Evolutionary conservation across 352 stramenopile genomes (phyloP), one percentile per base, ranked within the genome.

Genomic region (Globisporangium emineosum): DNA sequence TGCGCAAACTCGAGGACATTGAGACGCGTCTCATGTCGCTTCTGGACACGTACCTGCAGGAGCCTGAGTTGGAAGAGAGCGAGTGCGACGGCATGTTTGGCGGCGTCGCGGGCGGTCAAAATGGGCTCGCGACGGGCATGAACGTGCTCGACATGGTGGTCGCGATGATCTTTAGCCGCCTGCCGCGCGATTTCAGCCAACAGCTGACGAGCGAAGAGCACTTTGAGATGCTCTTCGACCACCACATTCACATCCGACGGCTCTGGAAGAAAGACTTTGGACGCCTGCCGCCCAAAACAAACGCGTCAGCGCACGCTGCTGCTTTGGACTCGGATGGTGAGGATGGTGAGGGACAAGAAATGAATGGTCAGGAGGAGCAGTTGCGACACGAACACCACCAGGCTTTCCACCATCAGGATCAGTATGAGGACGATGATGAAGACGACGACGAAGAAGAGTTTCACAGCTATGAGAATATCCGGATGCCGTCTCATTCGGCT

Each of bases 101-200:
- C 27, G 72, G 67, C 42, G 60, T 62, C 5, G 62, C 62, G 1
- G 63, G 63, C 32, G 56, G 72, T 61, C 40, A 47, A 47, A 56
- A 57, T 42, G 70, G 71, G 0, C 65, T 73, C 15, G 68, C 65
- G 43, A 66, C 69, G 12, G 66, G 66, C n/a, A 88, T 89, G 80
- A 94, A 91, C 63, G 83, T 95, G 47, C 66, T 95, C 45, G 87
- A 95, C 60, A 95, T 94, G 85, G 77, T 95, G 35, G 73, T 95
- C 8, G 86, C 83, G 17, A 95, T 95, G 87, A 66, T 93, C 4
- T 95, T 95, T 62, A 76, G 79, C 5, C 87, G 87, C n/a, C 65
- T 95, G 57, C 87, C 87, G 37, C 78, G 75, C n/a, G 81, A 89
- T 61, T 86, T 84, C 27, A 71, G 71, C 17, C 65, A 79, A 29